Evolutionary conservation across 768 basidiomycete species (phyloP), one percentile per base, ranked within the genome.

Genomic region (Suillus subalutaceus): DNA sequence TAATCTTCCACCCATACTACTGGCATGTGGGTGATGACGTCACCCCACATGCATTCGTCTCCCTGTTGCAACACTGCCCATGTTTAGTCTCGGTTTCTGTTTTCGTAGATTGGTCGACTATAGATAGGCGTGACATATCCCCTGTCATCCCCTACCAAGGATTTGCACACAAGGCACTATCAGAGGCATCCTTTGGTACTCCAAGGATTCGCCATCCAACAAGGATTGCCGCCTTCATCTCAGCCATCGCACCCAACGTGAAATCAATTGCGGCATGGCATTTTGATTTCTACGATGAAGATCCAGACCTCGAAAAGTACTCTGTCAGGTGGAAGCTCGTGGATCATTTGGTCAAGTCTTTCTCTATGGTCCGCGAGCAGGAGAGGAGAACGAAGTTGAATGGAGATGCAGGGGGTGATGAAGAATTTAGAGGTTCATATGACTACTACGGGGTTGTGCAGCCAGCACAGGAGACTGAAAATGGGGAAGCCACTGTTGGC

Each of bases 321-420:
- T 6, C 12, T 40, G 2, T 12, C 38, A 40, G 35, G 35, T 35
- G 35, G 35, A 35, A 35, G 4, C 35, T 35, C 35, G 35, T 35
- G 35, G 35, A 35, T 35, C 35, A 35, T 35, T 35, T 35, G 35
- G 35, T 35, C 35, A 35, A 35, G 35, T 35, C 35, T 35, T 35
- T 75, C 46, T 56, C 75, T 38, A 66, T 65, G 12, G 68, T 60
- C 35, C 55, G 55, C 6, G 35, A 37, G 35, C 55, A 56, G 20
- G 55, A 37, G 55, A 37, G 20, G 55, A n/a, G 35, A 56, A 56
- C 2, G 55, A 12, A n/a, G 55, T 3, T n/a, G 6, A 56, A 13
- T 37, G 35, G 35, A n/a, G 35, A 35, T 35, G 35, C 12, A 56
- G 10, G 18, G 16, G 35, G 10, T 38, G n/a, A 50, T 26, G 48